Base-by-base conservation (phyloP, 1,284 basidiomycete genomes). In the Ustilago curta region DNA sequence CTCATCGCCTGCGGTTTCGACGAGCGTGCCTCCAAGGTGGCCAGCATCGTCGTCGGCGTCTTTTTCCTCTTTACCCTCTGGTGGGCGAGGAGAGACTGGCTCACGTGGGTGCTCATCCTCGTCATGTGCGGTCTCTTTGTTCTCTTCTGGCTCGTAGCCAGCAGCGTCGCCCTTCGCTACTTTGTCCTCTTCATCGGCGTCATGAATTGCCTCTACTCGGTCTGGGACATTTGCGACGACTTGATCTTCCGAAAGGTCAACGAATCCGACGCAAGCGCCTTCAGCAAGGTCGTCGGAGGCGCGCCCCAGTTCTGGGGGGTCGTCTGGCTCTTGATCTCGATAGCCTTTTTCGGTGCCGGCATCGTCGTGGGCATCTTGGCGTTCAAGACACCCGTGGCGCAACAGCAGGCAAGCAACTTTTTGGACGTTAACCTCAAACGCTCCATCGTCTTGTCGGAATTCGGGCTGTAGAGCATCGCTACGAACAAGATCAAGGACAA, bases 11-110 rank as follows among this genome's bases (percentile, higher is more conserved):
- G 94, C 76, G 95, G 84, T 0, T 98, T 97, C 85, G 91, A 98
- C 85, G 95, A 93, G 53, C 91, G 93, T 76, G 96, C 96, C 2
- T 93, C 91, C 86, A 97, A 97, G 85, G 86, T 97, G 55, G 94
- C 94, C 0, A 91, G 90, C 45, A 86, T 97, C 29, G 90, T 93
- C 11, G 88, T 98, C 32, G 93, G 90, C 8, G 91, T 87, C 25
- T 92, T 95, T 85, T 97, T 96, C 87, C 79, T 97, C n/a, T 88
- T 97, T 74, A 97, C 94, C 0, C 88, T 97, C 1, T 97, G 92
- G 92, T 89, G 88, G 88, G 95, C 94, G 2, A 87, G 93, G 48
- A 88, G 87, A 70, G 92, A 92, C 81, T 90, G 90, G 89, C 80
- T 97, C n/a, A 80, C 81, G 0, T 83, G 79, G 82, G 52, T 83